These are phyloP conservation scores for Candida takata DNA, from an alignment of 805 yeast genomes.

Conservation along the genomic window DNA sequence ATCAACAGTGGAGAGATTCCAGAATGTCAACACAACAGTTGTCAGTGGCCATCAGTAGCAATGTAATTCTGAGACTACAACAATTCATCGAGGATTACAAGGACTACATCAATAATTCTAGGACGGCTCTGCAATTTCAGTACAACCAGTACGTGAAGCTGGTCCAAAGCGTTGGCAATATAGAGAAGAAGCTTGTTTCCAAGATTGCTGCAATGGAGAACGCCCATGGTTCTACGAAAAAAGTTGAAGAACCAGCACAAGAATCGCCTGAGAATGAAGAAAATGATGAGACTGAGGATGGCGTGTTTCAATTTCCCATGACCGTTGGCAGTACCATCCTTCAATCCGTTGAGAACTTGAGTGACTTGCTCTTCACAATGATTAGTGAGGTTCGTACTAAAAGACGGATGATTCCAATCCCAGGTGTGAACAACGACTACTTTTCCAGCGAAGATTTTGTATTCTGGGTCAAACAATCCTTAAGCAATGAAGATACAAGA, in stretches of 20 bases:
- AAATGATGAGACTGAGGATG: slow-evolving; percentile 11
- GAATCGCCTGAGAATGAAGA: background rate
- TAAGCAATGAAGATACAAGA: slow-evolving; percentile 23
- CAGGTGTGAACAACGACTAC: slow-evolving; percentile 25
- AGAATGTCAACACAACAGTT: slow-evolving; percentile 4
- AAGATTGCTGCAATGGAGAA: slow-evolving; percentile 16
- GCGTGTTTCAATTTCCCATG: slow-evolving; percentile 19
- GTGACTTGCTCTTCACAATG: slow-evolving; percentile 9
- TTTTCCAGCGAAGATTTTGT: slow-evolving; percentile 24
- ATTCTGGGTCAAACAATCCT: slow-evolving; percentile 18
- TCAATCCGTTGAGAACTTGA: slow-evolving; percentile 10
- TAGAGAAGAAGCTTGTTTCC: slow-evolving; percentile 11
- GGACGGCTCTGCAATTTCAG: slow-evolving; percentile 6
- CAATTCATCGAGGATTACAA: slow-evolving; percentile 21
- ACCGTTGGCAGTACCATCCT: slow-evolving; percentile 14
- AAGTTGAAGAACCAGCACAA: background rate
- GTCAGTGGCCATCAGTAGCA: slow-evolving; percentile 10
- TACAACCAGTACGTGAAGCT: slow-evolving; percentile 10
- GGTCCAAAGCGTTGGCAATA: slow-evolving; percentile 2
- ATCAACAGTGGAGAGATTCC: slow-evolving; percentile 3
- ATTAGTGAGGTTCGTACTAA: slow-evolving; percentile 15
- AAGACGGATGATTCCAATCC: slow-evolving; percentile 24
- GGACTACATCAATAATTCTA: slow-evolving; percentile 9
- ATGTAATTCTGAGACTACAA: slow-evolving; percentile 10
- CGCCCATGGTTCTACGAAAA: background rate